Base-by-base conservation (phyloP, 768 basidiomycete species). In the Gelatoporia subvermispora region DNA sequence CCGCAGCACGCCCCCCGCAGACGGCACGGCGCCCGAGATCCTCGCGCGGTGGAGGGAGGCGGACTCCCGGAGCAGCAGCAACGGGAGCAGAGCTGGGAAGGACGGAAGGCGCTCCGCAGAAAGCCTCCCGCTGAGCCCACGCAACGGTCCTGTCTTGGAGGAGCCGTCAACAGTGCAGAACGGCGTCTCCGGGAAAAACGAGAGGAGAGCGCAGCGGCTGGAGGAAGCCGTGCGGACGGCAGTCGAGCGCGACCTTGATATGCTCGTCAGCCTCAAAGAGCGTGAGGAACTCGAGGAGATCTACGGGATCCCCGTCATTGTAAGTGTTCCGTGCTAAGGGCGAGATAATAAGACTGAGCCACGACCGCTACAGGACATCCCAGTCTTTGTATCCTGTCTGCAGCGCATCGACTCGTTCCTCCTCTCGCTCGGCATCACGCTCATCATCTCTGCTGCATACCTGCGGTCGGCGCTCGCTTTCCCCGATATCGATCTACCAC, bases 251-350 rank as follows among this genome's bases (percentile, higher is more conserved):
- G 85, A 89, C 60, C 67, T 91, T 28, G 82, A 88, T 22, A 71
- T 78, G 60, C 65, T 92, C 20, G 62, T 88, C 35, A 69, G 73
- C 2, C 63, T 88, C 45, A 84, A 82, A 57, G 74, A 72, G 17
- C 70, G 88, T 36, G 83, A 87, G 60, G 90, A 92, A 50, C 65
- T 93, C 35, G 89, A 91, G 60, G 79, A 81, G 42, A 73, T 89
- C 4, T 91, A 88, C 58, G 89, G 89, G 1, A 65, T 86, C n/a
- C 85, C 90, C 2, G 72, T 85, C 35, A 81, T 92, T 40, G 87
- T 89, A 64, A 54, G 84, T 81, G 10, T n/a, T 18, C 36, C 23
- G 22, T 17, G 43, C 50, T 48, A 28, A 48, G n/a, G 35, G 17
- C 18, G 16, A 47, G 41, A n/a, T 5, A 37, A 48, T 38, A 24